Evolutionary conservation across 768 basidiomycete species (phyloP), one percentile per base, ranked within the genome.

Genomic region (Chalciporus piperatus): DNA sequence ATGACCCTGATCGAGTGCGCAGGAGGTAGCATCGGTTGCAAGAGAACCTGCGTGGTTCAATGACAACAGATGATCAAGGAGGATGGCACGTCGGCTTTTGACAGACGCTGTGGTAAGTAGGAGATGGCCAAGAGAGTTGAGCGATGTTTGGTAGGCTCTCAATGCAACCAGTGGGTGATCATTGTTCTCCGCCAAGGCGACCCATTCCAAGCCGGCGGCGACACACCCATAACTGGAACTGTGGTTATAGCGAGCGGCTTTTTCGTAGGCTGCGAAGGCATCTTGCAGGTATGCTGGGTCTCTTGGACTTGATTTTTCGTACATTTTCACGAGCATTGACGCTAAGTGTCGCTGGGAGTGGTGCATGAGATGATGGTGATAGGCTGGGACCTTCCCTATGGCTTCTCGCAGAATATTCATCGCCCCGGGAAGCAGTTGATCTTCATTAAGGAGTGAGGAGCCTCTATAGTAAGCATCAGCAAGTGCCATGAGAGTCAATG

Each of bases 11-110:
- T n/a, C 20, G 28, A 67, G 60, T 1, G 68, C 72, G 47, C 62
- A 64, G 7, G 64, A 46, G 6, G 66, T 38, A n/a, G 66, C 64
- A 35, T 67, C 47, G 20, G 58, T 55, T 8, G 60, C 63, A n/a
- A 65, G 35, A 12, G 58, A 41, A 4, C 50, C 37, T 1, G 45
- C 55, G 6, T 46, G 16, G 8, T 9, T 30, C 28, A 17, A 17
- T 16, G 35, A 37, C 50, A 55, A 59, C 14, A 22, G 4, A n/a
- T 42, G 42, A 19, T 45, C 13, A 25, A 51, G n/a, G 4, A 66
- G 44, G 10, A 42, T 45, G 30, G 43, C 32, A 3, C 54, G 60
- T 32, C 64, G 58, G 22, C 42, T 33, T 35, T 55, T 51, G 28
- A 66, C 38, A 7, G 63, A 62, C 8, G 63, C 47, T 16, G 48